Percentiles rank a stretch among this genome's conserved stretches.
phyloP scores from a whole-genome alignment of 352 stramenopile genomes.

The Globisporangium yorkense region DNA sequence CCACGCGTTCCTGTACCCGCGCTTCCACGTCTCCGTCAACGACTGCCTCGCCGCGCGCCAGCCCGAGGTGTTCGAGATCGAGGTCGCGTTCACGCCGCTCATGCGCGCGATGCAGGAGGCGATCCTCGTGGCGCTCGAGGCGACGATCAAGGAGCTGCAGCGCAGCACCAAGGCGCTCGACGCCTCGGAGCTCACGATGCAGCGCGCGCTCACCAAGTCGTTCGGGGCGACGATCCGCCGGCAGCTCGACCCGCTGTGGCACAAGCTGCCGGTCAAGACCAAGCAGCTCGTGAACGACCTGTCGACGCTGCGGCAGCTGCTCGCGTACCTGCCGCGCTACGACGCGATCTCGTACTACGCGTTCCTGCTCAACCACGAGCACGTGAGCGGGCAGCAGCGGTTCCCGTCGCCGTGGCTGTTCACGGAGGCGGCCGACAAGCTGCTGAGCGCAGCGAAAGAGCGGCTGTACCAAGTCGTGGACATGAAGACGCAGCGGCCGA shows the following conservation, averaged over 20 bases:
- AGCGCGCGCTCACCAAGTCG: slow-evolving; percentile 90
- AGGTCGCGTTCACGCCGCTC: slow-evolving; percentile 84
- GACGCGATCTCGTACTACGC: slow-evolving; percentile 96
- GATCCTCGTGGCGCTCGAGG: slow-evolving; percentile 90
- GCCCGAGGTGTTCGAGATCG: slow-evolving; percentile 92
- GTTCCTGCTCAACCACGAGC: slow-evolving; percentile 91
- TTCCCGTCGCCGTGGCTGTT: slow-evolving; percentile 93
- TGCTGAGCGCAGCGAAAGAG: slow-evolving; percentile 92
- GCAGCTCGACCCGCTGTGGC: slow-evolving; percentile 97
- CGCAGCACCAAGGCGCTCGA: slow-evolving; percentile 80
- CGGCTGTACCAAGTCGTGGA: slow-evolving; percentile 87
- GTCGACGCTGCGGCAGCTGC: slow-evolving; percentile 71
- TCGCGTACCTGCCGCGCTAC: slow-evolving; percentile 93
- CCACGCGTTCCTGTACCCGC: slow-evolving; percentile 92
- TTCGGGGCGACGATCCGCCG: slow-evolving; percentile 59
- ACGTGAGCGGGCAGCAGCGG: slow-evolving; percentile 72
- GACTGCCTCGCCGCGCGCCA: slow-evolving; percentile 80
- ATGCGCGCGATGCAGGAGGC: slow-evolving; percentile 95
- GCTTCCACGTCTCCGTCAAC: slow-evolving; percentile 92
- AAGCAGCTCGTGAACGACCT: slow-evolving; percentile 92
- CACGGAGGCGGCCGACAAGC: slow-evolving; percentile 89
- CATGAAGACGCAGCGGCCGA: slow-evolving; percentile 31
- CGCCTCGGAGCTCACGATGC: slow-evolving; percentile 85
- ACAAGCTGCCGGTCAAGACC: slow-evolving; percentile 89
- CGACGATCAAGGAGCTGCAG: slow-evolving; percentile 93